Percentiles rank a stretch among this genome's conserved stretches.
These are phyloP conservation scores for Heteromeles arbutifolia DNA, from an alignment of 306 rosid genomes.

Conservation along the genomic window DNA sequence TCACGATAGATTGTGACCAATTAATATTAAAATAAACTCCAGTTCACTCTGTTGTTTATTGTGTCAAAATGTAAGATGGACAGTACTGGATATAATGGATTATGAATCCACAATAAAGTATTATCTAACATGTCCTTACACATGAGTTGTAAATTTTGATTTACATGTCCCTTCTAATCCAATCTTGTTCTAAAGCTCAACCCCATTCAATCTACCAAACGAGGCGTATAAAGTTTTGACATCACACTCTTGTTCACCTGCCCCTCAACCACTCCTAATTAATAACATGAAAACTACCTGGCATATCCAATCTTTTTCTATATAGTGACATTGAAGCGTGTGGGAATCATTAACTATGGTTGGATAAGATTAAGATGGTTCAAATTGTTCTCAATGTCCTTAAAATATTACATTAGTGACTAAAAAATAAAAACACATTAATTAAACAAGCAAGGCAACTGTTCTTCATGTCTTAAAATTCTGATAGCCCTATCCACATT, in stretches of 20 bases:
- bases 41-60: too few species aligned
- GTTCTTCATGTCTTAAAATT: background rate
- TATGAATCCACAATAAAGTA: too few species aligned
- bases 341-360: background rate
- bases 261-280: conserved; percentile 9
- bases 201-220: too few species aligned
- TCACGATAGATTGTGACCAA: too few species aligned
- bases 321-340: background rate
- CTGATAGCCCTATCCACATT: background rate
- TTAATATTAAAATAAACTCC: too few species aligned
- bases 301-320: conserved; percentile 1
- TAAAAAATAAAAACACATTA: background rate
- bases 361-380: conserved; percentile 9
- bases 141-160: too few species aligned
- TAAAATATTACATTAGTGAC: background rate
- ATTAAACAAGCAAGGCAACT: background rate
- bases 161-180: too few species aligned
- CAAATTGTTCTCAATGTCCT: background rate
- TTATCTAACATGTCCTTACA: too few species aligned
- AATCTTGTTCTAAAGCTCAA: too few species aligned
- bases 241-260: conserved; percentile 10
- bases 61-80: too few species aligned
- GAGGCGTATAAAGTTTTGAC: background rate
- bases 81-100: too few species aligned
- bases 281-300: conserved; percentile 1